phyloP scores from a whole-genome alignment of 345 rosid species.

The Schrenkiella parvula region DNA sequence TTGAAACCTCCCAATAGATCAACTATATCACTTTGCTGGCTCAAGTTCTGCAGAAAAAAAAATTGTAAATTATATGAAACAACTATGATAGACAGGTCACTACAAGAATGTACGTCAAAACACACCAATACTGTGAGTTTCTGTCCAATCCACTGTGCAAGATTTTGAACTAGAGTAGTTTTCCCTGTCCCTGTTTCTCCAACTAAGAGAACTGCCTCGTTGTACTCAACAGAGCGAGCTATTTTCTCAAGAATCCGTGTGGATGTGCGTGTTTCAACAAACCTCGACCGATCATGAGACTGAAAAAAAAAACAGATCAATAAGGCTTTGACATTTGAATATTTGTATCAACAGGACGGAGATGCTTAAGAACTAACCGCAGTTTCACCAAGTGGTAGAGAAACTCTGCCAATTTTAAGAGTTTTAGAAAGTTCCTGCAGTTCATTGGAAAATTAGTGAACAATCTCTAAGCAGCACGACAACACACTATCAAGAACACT shows the following conservation, averaged over 20 bases:
- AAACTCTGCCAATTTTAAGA: constrained; percentile 70
- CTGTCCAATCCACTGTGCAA: constrained; percentile 78
- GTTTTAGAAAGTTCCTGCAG: constrained; percentile 51
- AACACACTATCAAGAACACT: constrained; percentile 18
- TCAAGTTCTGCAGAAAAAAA: constrained; percentile 62
- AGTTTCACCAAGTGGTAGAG: constrained; percentile 47
- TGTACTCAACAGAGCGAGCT: constrained; percentile 76
- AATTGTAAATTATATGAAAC: neutral
- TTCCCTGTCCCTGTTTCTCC: constrained; percentile 99
- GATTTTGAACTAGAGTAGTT: constrained; percentile 90
- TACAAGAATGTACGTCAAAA: constrained; percentile 17
- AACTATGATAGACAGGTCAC: neutral
- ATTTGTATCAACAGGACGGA: constrained; percentile 15
- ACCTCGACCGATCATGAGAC: constrained; percentile 49
- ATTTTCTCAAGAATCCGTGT: constrained; percentile 71
- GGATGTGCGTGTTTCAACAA: constrained; percentile 77
- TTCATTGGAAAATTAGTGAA: constrained; percentile 23
- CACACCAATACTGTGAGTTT: constrained; percentile 87
- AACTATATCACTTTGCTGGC: constrained; percentile 96
- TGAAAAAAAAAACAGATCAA: constrained; percentile 36
- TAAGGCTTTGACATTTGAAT: constrained; percentile 9
- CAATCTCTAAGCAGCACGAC: constrained; percentile 21
- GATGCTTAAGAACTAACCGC: constrained; percentile 38
- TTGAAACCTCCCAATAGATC: constrained; percentile 95
- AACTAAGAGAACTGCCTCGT: constrained; percentile 92